Evolutionary conservation across 257 asterid genomes (phyloP).

Genomic region (Solanum virginianum): DNA sequence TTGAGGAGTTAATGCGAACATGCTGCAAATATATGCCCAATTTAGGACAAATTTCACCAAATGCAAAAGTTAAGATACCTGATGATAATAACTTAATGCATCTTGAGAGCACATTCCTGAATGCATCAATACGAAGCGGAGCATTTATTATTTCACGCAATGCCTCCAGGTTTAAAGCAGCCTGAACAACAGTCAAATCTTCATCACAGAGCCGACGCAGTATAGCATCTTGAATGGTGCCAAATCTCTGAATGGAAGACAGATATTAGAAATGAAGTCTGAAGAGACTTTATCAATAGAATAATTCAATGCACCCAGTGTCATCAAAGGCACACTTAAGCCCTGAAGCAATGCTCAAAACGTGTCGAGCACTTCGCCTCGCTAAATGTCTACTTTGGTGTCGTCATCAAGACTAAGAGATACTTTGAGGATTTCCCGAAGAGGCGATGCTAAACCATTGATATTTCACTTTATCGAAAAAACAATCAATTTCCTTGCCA

Average conservation of each 20-base stretch:
- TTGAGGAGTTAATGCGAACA: constrained; percentile 3
- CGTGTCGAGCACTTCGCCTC: no score
- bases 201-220: constrained; percentile 66
- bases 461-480: no score
- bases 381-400: no score
- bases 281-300: not conserved
- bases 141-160: constrained; percentile 40
- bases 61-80: constrained; percentile 31
- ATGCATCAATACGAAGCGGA: constrained; percentile 36
- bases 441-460: no score
- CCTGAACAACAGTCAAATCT: constrained; percentile 68
- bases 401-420: no score
- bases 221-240: constrained; percentile 63
- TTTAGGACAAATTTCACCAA: not conserved
- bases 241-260: constrained; percentile 43
- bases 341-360: no score
- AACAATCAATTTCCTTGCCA: no score
- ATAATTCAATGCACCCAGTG: not conserved
- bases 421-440: no score
- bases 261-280: not conserved
- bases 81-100: constrained; percentile 48
- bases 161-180: constrained; percentile 44
- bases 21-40: not conserved
- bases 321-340: no score
- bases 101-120: constrained; percentile 45